Percentiles rank a stretch among this genome's conserved stretches.
Conservation (phyloP, 2,329 filamentous ascomycete genomes). For the Blumeria graminis region DNA sequence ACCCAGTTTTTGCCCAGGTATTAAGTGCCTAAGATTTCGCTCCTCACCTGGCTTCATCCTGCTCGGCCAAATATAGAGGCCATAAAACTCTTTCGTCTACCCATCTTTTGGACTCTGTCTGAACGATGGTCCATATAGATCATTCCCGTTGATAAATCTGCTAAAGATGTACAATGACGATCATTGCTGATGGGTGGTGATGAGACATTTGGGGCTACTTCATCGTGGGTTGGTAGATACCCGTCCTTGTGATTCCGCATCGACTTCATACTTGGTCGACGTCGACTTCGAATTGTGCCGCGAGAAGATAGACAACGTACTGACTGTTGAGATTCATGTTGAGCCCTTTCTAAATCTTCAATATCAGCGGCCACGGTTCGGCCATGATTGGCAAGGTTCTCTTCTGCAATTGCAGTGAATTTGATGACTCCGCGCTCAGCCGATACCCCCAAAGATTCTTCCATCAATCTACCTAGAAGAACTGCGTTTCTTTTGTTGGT, state of each 20-base stretch:
- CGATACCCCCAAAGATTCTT: constrained; percentile 42
- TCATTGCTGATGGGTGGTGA: constrained; percentile 5
- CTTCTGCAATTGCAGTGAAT: constrained; percentile 45
- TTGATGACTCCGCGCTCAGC: constrained; percentile 45
- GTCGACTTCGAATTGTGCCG: constrained; percentile 8
- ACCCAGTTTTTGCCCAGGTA: neutral
- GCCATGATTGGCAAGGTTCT: constrained; percentile 46
- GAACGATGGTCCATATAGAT: constrained; percentile 8
- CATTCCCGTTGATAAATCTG: constrained; percentile 7
- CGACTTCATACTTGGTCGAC: constrained; percentile 18
- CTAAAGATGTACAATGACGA: constrained; percentile 8
- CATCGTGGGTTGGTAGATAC: constrained; percentile 10
- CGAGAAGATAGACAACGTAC: constrained; percentile 7
- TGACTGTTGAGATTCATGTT: constrained; percentile 5
- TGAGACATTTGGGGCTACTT: constrained; percentile 3
- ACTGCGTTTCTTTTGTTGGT: constrained; percentile 62
- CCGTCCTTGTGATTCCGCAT: constrained; percentile 7
- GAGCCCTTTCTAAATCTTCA: constrained; percentile 21
- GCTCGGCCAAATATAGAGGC: constrained; percentile 19
- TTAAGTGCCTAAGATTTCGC: neutral
- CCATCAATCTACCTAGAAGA: constrained; percentile 54
- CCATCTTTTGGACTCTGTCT: constrained; percentile 14
- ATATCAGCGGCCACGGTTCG: constrained; percentile 46
- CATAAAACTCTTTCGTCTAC: constrained; percentile 23
- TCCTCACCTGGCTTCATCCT: neutral